Evolutionary conservation across 116 monocot genomes (phyloP).

Genomic region (Posidonia oceanica): DNA sequence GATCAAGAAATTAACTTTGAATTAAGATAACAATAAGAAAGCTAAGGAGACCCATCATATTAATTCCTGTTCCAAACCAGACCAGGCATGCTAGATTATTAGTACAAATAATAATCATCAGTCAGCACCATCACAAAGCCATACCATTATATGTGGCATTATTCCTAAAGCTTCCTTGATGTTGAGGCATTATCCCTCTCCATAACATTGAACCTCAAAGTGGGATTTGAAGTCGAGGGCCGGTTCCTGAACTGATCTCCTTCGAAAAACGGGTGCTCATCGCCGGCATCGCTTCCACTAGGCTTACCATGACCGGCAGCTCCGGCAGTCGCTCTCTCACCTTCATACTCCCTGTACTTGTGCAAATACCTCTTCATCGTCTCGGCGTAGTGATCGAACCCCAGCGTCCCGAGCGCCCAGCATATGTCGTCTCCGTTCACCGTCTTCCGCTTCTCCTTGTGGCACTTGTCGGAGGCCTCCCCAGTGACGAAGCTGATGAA

Average conservation of each 20-base stretch:
- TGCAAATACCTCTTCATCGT: conserved; percentile 26
- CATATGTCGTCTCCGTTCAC: conserved; percentile 58
- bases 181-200: conserved; percentile 4
- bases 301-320: not conserved
- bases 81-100: too few relatives aligned
- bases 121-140: too few relatives aligned
- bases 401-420: conserved; percentile 43
- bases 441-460: conserved; percentile 59
- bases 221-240: conserved; percentile 3
- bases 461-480: conserved; percentile 59
- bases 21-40: too few relatives aligned
- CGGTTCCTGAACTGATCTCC: not conserved
- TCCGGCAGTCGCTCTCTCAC: conserved; percentile 15
- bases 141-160: too few relatives aligned
- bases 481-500: conserved; percentile 67
- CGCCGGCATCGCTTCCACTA: not conserved
- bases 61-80: too few relatives aligned
- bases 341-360: conserved; percentile 21
- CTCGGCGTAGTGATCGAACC: conserved; percentile 40
- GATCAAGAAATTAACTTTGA: too few relatives aligned
- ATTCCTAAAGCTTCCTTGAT: not conserved
- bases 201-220: conserved; percentile 10
- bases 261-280: not conserved
- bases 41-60: too few relatives aligned
- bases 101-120: too few relatives aligned